Evolutionary conservation across 2,329 filamentous ascomycete genomes (phyloP).

Genomic region (Cadophora sp.): DNA sequence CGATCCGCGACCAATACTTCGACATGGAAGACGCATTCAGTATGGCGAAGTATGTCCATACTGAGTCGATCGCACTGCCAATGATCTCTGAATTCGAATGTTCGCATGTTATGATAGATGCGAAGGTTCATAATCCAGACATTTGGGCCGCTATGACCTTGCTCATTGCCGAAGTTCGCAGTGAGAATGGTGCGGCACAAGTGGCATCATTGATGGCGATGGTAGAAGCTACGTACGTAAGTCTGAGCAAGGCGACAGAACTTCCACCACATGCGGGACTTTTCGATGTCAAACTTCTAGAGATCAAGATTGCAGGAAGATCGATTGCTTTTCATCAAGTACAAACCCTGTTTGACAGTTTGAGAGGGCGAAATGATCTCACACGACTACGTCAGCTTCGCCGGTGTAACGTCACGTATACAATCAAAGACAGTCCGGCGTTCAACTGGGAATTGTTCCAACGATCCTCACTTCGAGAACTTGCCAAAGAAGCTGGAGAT

Average conservation of each 20-base stretch:
- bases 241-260: background rate
- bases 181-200: background rate
- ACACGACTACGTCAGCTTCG: conserved; percentile 1
- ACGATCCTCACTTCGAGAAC: background rate
- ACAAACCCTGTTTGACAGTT: background rate
- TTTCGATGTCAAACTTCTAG: background rate
- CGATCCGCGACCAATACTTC: conserved; percentile 5
- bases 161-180: background rate
- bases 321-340: background rate
- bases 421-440: background rate
- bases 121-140: background rate
- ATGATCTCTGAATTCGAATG: background rate
- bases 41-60: background rate
- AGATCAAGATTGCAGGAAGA: background rate
- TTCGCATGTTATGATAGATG: background rate
- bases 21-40: conserved; percentile 6
- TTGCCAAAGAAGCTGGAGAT: conserved; percentile 4
- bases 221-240: background rate
- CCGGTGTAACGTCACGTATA: background rate
- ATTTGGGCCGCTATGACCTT: background rate
- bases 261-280: background rate
- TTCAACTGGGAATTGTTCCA: conserved; percentile 2
- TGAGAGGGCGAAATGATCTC: conserved; percentile 2
- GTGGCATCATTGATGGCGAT: background rate
- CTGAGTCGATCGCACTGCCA: background rate